A percentile compares a stretch with the other conserved stretches of the same genome.
Evolutionary conservation across 257 asterid species (phyloP).

Genomic region (Plectranthus barbatus): DNA sequence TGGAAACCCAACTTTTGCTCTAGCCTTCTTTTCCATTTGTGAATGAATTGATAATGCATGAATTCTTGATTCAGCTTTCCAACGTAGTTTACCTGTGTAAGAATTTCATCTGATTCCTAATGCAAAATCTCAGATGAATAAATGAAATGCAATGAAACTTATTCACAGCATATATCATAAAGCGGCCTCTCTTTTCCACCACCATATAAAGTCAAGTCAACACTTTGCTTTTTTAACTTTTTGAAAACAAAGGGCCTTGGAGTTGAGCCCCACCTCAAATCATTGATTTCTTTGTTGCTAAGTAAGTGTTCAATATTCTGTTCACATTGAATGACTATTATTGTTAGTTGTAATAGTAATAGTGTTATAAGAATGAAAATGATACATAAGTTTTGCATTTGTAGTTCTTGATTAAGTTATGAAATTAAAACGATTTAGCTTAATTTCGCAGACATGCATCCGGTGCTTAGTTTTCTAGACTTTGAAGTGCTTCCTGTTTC

Average conservation of each 20-base stretch:
- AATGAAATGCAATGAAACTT: neutral
- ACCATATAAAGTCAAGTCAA: slow-evolving; percentile 26
- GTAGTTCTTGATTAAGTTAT: too few species aligned
- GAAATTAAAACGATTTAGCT: neutral
- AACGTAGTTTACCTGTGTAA: slow-evolving; percentile 12
- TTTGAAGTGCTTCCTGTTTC: too few species aligned
- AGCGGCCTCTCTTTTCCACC: slow-evolving; percentile 38
- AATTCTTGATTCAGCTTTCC: slow-evolving; percentile 24
- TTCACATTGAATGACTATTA: neutral
- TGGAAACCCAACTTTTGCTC: slow-evolving; percentile 30
- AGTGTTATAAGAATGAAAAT: neutral
- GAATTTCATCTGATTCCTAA: neutral
- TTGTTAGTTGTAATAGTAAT: too few species aligned
- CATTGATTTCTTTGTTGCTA: slow-evolving; percentile 3
- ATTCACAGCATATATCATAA: slow-evolving; percentile 5
- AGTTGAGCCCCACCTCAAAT: slow-evolving; percentile 2
- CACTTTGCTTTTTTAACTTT: slow-evolving; percentile 24
- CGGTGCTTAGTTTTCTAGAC: too few species aligned
- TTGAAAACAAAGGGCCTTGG: slow-evolving; percentile 19
- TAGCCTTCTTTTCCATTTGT: slow-evolving; percentile 36
- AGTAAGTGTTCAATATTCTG: neutral
- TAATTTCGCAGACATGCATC: neutral
- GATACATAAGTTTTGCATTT: neutral
- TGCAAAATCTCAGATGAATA: neutral
- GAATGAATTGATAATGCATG: slow-evolving; percentile 22